Evolutionary conservation across 305 asterid species (phyloP), one percentile per base, ranked within the genome.

Genomic region (Fraxinus sp.): DNA sequence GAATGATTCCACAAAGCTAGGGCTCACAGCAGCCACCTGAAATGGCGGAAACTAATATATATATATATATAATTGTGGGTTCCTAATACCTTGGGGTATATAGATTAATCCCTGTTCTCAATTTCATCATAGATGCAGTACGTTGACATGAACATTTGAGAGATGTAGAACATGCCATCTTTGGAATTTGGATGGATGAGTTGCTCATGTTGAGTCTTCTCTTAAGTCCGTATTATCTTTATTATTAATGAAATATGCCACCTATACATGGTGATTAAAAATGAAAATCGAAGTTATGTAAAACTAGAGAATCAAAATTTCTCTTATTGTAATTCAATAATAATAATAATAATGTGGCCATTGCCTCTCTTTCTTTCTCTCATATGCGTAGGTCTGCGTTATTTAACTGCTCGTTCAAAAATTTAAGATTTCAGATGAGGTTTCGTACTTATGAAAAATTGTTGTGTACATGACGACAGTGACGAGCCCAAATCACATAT

Each of bases 1-100:
- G 84, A 72, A 77, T 85, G 79, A 79, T 77, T 83, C 22, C 14
- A 39, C 22, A 49, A 2, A 16, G 22, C 80, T 77, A 82, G 87
- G 86, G 84, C 43, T 59, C 78, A 75, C 70, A 71, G 78, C 80
- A 64, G 80, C 80, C 85, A 86, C 89, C 86, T 82, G 83, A 71
- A 18, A 77, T 49, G 59, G 81, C 85, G 80, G 86, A 80, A 79
- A 75, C 74, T 59, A 3, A 43, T 0, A 43, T 3, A 66, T 4
- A 77, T 7, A 7, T 7, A 35, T 35, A 35, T 35, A 22, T 5
- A 75, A 79, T 7, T 84, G 85, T 82, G 83, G 86, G 86, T 76
- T 72, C 86, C 88, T 77, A 43, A 43, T 43, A 84, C 37, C 70
- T 70, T 22, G 43, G 22, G 52, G 55, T 7, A n/a, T 76, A 20